Evolutionary conservation across 495 filamentous ascomycete genomes (phyloP).

Genomic region (Daldinia bambusicola): DNA sequence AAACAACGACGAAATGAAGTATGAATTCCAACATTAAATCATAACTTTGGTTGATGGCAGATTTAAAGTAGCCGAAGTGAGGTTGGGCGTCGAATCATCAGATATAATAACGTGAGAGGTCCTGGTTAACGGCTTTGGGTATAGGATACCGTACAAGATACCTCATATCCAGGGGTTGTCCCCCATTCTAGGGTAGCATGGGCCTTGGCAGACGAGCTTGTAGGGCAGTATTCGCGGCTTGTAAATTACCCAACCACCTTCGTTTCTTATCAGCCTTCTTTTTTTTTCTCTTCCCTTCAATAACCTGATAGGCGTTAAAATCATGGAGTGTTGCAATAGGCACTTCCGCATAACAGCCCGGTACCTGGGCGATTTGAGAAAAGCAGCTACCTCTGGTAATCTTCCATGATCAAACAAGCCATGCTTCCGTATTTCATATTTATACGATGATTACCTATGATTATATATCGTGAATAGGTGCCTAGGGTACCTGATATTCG

Average conservation of each 20-base stretch:
- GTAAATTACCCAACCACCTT: conserved; percentile 28
- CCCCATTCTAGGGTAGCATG: not conserved
- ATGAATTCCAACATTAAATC: not conserved
- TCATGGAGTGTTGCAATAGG: not conserved
- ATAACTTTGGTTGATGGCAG: not conserved
- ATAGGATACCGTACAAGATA: not conserved
- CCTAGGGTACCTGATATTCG: too few species aligned
- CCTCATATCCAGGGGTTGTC: not conserved
- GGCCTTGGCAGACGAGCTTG: conserved; percentile 22
- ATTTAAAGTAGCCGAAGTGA: not conserved
- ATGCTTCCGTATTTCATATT: too few species aligned
- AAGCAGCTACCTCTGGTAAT: too few species aligned
- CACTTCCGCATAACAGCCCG: not conserved
- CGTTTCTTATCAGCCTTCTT: conserved; percentile 6
- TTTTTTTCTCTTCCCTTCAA: not conserved
- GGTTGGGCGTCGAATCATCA: not conserved
- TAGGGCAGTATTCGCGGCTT: not conserved
- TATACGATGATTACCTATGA: too few species aligned
- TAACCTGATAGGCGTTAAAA: not conserved
- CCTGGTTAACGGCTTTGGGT: not conserved
- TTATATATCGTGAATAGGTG: too few species aligned
- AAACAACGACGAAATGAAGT: not conserved
- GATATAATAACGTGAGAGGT: not conserved
- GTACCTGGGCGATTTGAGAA: too few species aligned
- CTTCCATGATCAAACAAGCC: too few species aligned